Evolutionary conservation across 345 rosid species (phyloP).

Genomic region (Citrus sp.): DNA sequence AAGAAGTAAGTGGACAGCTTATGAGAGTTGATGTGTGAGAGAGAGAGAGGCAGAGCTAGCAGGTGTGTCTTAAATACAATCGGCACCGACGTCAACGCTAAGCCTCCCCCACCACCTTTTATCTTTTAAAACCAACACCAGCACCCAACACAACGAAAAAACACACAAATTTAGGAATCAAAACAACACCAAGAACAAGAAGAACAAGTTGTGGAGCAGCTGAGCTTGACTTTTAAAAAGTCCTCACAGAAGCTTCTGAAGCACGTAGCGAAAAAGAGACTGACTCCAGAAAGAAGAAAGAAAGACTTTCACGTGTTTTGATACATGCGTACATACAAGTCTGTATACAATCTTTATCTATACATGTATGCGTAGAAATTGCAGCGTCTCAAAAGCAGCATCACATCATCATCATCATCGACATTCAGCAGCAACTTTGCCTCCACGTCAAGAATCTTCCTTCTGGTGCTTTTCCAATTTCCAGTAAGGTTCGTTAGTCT

Average conservation of each 20-base stretch:
- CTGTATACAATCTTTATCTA: neutral
- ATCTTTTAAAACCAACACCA: neutral
- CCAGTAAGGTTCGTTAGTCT: neutral
- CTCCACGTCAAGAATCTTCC: constrained; percentile 2
- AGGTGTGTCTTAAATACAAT: constrained; percentile 19
- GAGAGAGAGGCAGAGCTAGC: neutral
- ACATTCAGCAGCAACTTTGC: neutral
- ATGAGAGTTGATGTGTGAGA: neutral
- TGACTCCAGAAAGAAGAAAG: constrained; percentile 4
- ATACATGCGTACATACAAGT: neutral
- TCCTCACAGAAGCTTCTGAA: constrained; percentile 6
- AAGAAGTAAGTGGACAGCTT: neutral
- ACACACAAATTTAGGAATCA: neutral
- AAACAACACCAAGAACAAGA: neutral
- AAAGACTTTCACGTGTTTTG: neutral
- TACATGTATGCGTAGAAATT: neutral
- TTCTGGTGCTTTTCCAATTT: neutral
- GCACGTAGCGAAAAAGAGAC: constrained; percentile 18
- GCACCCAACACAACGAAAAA: neutral
- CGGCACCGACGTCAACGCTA: constrained; percentile 28
- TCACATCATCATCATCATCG: too few species aligned
- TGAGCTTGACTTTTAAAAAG: neutral
- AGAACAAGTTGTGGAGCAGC: neutral
- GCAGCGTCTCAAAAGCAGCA: neutral
- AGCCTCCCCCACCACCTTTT: constrained; percentile 10